phyloP scores from a whole-genome alignment of 2,329 filamentous ascomycete genomes.

The Pyrenophora tritici-repentis region DNA sequence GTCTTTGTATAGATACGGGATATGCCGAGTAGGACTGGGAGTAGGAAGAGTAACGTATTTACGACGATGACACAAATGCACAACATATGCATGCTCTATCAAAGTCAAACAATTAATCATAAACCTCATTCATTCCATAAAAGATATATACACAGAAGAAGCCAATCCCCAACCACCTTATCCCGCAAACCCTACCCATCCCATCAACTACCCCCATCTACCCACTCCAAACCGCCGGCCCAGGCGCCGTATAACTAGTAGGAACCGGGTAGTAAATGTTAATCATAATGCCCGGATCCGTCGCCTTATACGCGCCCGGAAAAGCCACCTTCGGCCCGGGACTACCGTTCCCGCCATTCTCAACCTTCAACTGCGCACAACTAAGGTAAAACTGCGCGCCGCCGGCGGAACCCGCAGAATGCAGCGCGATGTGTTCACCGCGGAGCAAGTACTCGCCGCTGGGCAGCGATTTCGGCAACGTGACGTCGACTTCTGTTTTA shows the following conservation, averaged over 20 bases:
- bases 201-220: conserved; percentile 3
- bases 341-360: conserved; percentile 42
- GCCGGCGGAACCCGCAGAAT: conserved; percentile 40
- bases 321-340: conserved; percentile 47
- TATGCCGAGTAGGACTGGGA: too few species aligned
- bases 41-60: too few species aligned
- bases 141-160: too few species aligned
- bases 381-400: conserved; percentile 52
- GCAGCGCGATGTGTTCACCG: conserved; percentile 55
- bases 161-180: too few species aligned
- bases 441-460: conserved; percentile 54
- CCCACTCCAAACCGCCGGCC: conserved; percentile 26
- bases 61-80: too few species aligned
- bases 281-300: conserved; percentile 32
- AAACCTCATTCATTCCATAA: too few species aligned
- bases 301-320: conserved; percentile 44
- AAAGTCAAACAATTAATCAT: too few species aligned
- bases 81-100: too few species aligned
- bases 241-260: conserved; percentile 26
- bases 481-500: conserved; percentile 35
- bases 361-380: conserved; percentile 53
- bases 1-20: too few species aligned
- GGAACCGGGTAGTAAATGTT: conserved; percentile 37
- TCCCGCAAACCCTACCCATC: too few species aligned
- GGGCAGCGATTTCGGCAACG: conserved; percentile 49